Percentiles rank a stretch among this genome's conserved stretches.
phyloP scores from a whole-genome alignment of 192 early-diverging fungal genomes.

The Thamnidium elegans region DNA sequence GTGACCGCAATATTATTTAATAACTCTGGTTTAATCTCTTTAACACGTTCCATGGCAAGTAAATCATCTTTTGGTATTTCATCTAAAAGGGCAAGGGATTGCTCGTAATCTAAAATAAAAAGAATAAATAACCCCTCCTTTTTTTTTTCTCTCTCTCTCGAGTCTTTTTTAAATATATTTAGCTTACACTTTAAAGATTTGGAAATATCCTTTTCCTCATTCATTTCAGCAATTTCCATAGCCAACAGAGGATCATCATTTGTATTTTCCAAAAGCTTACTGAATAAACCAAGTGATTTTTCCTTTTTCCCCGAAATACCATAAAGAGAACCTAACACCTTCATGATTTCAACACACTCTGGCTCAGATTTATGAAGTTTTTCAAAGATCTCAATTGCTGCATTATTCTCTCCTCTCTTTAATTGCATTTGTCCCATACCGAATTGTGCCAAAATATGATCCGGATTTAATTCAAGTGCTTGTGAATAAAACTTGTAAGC shows the following conservation, averaged over 20 bases:
- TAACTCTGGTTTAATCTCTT: constrained; percentile 53
- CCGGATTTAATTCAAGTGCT: constrained; percentile 61
- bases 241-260: constrained; percentile 54
- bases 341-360: constrained; percentile 61
- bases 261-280: constrained; percentile 56
- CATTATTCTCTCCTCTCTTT: constrained; percentile 43
- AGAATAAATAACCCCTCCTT: background rate
- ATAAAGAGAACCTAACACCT: constrained; percentile 60
- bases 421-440: constrained; percentile 77
- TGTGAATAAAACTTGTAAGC: constrained; percentile 70
- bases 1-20: constrained; percentile 87
- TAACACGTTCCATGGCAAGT: constrained; percentile 12
- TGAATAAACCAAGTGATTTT: constrained; percentile 65
- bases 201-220: constrained; percentile 47
- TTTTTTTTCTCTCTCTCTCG: background rate
- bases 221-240: constrained; percentile 63
- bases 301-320: constrained; percentile 59
- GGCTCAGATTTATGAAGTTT: constrained; percentile 58
- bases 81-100: constrained; percentile 25
- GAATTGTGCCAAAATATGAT: constrained; percentile 68
- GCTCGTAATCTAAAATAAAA: constrained; percentile 25
- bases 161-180: background rate
- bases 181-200: constrained; percentile 29
- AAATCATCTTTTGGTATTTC: constrained; percentile 15
- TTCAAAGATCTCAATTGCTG: constrained; percentile 52